A percentile compares a stretch with the other conserved stretches of the same genome.
These are phyloP conservation scores for Cetradonia linearis DNA, from an alignment of 495 filamentous ascomycete genomes.

Conservation along the genomic window DNA sequence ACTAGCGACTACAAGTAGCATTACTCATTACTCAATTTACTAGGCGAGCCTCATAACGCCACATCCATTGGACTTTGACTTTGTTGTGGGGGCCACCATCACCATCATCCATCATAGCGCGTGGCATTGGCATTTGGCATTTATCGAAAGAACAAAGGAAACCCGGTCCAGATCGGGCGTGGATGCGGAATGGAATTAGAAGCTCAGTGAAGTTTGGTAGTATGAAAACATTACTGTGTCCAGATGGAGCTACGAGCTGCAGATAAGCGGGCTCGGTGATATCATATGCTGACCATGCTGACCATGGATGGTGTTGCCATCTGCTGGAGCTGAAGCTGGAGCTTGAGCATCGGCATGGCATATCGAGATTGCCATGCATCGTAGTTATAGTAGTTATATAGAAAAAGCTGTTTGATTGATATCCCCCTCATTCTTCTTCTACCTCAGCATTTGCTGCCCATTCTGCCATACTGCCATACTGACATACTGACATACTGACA, in stretches of 20 bases:
- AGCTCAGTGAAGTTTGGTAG: too few relatives aligned
- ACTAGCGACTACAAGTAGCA: not conserved
- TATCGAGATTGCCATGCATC: constrained; percentile 12
- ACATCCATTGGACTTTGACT: not conserved
- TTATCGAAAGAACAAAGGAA: not conserved
- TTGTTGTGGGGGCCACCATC: too few relatives aligned
- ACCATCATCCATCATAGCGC: too few relatives aligned
- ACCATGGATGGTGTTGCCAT: not conserved
- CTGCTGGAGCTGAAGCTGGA: not conserved
- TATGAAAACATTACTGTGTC: too few relatives aligned
- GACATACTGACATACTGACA: too few relatives aligned
- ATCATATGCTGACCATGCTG: too few relatives aligned
- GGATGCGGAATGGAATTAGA: not conserved
- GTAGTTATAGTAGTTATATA: too few relatives aligned
- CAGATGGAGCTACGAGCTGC: constrained; percentile 4
- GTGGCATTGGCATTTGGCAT: too few relatives aligned
- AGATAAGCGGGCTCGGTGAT: constrained; percentile 2
- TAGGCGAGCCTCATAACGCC: constrained; percentile 10
- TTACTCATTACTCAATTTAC: too few relatives aligned
- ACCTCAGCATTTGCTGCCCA: not conserved
- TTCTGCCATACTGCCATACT: too few relatives aligned
- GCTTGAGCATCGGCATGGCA: constrained; percentile 5
- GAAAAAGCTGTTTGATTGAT: too few relatives aligned
- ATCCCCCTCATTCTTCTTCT: not conserved
- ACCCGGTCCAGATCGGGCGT: not conserved